Base-by-base conservation (phyloP, 2,329 filamentous ascomycete species). In the Xylariaceae sp. region DNA sequence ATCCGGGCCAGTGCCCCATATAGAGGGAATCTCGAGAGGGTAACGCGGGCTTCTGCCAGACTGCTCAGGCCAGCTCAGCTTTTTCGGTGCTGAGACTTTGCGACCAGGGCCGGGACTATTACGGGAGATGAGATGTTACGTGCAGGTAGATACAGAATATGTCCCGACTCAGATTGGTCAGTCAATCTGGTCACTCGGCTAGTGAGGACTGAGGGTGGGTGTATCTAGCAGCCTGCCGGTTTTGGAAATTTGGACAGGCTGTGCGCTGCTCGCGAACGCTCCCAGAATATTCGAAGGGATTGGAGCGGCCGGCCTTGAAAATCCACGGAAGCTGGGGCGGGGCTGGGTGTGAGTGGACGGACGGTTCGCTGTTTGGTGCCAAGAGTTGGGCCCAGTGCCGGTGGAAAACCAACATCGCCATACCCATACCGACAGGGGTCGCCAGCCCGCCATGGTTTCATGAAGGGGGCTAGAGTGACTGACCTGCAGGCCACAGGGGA, bases 381-480 rank as follows among this genome's bases (percentile, higher is more conserved):
- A 43, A 43, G 37, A 43, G 19, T 9, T 13, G 8, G 7, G 11
- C 21, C 11, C 21, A 43, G 37, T 46, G 37, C 43, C 40, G 40
- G 17, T 36, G 46, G 47, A 50, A 50, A 49, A 44, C n/a, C n/a
- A n/a, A 50, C 41, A 47, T 45, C 44, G 51, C 41, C 53, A 50
- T 47, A 6, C 11, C 21, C 11, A 24, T 24, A 24, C 21, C 7
- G 47, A 48, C 54, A 54, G 52, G 53, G 54, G 53, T 55, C 47
- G 43, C 21, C 48, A 55, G 51, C 54, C 55, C 52, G 48, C 49
- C 37, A 36, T 35, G 49, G 55, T 58, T 58, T 58, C 55, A 58
- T 58, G 50, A 54, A 7, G 21, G 44, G 51, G 51, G 50, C 37
- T 37, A 43, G 40, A 38, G 44, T 38, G 47, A 48, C 44, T 38